These are phyloP conservation scores for Alnus rubra DNA, from an alignment of 306 rosid species.

Conservation along the genomic window DNA sequence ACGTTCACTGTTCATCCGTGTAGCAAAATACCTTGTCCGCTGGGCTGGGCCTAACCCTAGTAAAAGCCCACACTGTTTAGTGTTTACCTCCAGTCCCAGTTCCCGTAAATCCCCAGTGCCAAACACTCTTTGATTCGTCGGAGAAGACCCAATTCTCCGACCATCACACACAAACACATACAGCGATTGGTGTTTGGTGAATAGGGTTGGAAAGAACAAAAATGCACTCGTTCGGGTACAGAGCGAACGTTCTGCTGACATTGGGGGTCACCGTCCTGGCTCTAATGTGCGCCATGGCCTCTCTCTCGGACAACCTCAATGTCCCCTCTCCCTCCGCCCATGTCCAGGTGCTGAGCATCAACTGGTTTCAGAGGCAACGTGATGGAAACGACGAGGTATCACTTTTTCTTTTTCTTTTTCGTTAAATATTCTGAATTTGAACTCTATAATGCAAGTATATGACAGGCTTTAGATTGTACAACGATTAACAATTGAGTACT, in stretches of 20 bases:
- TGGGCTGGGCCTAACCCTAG: no score
- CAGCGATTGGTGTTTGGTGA: background rate
- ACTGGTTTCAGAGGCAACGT: conserved; percentile 92
- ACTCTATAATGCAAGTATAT: background rate
- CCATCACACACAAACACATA: background rate
- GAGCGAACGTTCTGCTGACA: conserved; percentile 82
- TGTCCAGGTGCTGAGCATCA: conserved; percentile 77
- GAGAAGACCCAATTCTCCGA: conserved; percentile 5
- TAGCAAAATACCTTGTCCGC: no score
- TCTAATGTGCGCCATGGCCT: conserved; percentile 74
- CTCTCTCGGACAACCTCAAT: conserved; percentile 72
- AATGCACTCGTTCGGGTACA: conserved; percentile 86
- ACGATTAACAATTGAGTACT: background rate
- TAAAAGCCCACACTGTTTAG: no score
- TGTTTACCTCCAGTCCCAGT: background rate
- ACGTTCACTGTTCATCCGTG: no score
- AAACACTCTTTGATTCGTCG: background rate
- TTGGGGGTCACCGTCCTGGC: conserved; percentile 82
- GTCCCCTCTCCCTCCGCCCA: conserved; percentile 63
- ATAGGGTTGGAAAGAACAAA: conserved; percentile 10
- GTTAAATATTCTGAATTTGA: background rate
- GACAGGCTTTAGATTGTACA: background rate
- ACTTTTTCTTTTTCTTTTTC: background rate
- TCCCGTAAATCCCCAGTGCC: background rate
- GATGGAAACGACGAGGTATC: conserved; percentile 86